These are phyloP conservation scores for Clausena lansium DNA, from an alignment of 345 rosid genomes.

Conservation along the genomic window DNA sequence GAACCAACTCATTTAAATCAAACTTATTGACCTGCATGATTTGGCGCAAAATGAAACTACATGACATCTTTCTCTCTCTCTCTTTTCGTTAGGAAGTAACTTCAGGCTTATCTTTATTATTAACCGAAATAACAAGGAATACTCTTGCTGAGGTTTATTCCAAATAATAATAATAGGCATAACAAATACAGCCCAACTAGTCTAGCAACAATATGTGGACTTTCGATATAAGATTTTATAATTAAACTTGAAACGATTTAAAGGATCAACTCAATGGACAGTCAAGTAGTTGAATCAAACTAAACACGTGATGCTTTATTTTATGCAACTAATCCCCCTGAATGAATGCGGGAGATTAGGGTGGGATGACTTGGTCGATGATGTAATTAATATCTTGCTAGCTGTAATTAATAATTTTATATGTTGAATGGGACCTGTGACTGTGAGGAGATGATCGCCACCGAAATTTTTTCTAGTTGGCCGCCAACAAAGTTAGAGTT, in stretches of 20 bases:
- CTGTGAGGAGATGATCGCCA: not conserved
- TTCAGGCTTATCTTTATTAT: not conserved
- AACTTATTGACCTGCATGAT: not conserved
- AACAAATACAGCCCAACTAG: not conserved
- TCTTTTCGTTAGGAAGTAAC: not conserved
- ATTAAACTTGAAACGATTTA: no score
- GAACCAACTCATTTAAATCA: not conserved
- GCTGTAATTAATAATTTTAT: no score
- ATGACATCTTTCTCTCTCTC: not conserved
- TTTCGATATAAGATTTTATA: not conserved
- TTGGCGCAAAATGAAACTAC: not conserved
- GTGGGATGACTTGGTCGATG: not conserved
- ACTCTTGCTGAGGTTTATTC: no score
- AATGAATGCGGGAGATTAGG: not conserved
- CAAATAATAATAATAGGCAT: no score
- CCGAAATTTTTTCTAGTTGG: not conserved
- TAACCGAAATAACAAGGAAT: no score
- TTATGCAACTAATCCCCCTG: not conserved
- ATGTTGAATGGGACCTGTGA: not conserved
- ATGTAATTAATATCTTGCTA: not conserved
- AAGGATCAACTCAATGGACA: not conserved
- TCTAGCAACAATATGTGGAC: not conserved
- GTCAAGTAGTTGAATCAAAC: not conserved
- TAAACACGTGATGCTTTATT: not conserved
- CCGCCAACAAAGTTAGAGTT: not conserved